Base-by-base conservation (phyloP, 768 basidiomycete species). In the Russula brevipes region DNA sequence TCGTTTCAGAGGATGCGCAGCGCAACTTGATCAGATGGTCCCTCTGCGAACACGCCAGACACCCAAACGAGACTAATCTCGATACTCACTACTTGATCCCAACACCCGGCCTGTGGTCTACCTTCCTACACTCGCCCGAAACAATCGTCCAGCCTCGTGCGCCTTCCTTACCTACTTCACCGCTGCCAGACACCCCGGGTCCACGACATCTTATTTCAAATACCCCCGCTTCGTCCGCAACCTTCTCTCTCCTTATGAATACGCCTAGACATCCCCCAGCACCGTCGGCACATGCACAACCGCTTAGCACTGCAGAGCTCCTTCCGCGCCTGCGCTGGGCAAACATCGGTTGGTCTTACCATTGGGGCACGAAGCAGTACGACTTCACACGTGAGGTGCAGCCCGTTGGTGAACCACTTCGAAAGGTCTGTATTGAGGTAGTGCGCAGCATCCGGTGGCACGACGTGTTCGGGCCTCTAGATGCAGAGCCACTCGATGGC, bases 341-440 rank as follows among this genome's bases (percentile, higher is more conserved):
- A 1, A 98, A 96, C 69, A 88, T 99, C 54, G 96, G 96, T 10
- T 91, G 90, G 85, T 91, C 83, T 57, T 99, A 99, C 74, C 93
- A 98, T 76, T 98, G 96, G 96, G 90, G 91, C 3, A 90, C 85
- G 35, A 99, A 98, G 70, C 87, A 90, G 62, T 99, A 99, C 71
- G 92, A 97, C 70, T 94, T 97, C 68, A 81, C 84, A 1, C 85
- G 81, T 57, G 83, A 84, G 2, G 84, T 82, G 60, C 86, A 83
- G 0, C 77, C 78, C 0, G 84, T 98, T 50, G 83, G 87, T 52
- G 67, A 75, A 2, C 75, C 78, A 7, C 71, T 96, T 39, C 75
- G 79, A 11, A 69, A 76, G 8, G 70, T 90, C 2, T 96, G 94
- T 70, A 80, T 77, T 54, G 71, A 76, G 4, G 85, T 86, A 5